Evolutionary conservation across 2,329 filamentous ascomycete species (phyloP).

Genomic region (Aspergillus glaucus): DNA sequence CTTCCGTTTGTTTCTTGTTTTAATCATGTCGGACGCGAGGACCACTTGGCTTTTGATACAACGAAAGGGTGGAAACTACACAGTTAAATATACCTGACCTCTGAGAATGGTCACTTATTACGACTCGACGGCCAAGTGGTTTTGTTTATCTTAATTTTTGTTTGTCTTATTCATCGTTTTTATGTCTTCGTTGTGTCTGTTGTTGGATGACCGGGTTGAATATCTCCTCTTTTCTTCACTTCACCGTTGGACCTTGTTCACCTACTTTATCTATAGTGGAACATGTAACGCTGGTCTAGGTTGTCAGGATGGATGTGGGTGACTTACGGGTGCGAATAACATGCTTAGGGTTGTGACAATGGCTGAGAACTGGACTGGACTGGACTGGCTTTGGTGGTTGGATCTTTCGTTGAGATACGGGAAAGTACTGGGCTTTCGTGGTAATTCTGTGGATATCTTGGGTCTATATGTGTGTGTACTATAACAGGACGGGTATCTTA

Average conservation of each 20-base stretch:
- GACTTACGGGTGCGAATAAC: too few relatives aligned
- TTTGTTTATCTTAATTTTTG: constrained; percentile 1
- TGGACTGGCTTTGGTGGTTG: too few relatives aligned
- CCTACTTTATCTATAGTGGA: too few relatives aligned
- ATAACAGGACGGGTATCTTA: not conserved
- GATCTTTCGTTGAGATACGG: too few relatives aligned
- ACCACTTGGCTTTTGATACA: not conserved
- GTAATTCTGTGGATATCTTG: not conserved
- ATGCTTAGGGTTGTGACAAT: too few relatives aligned
- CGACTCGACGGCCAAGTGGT: not conserved
- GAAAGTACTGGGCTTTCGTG: not conserved
- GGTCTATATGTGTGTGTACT: not conserved
- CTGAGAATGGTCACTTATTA: not conserved
- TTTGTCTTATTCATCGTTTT: not conserved
- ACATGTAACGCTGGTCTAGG: not conserved
- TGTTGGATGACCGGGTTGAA: not conserved
- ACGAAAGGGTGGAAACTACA: not conserved
- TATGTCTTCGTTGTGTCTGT: not conserved
- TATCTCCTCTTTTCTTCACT: not conserved
- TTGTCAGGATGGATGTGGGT: not conserved
- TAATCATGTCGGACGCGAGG: not conserved
- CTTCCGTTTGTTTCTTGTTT: not conserved
- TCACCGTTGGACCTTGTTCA: too few relatives aligned
- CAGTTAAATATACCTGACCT: not conserved
- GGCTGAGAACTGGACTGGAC: too few relatives aligned